A percentile compares a stretch with the other conserved stretches of the same genome.
Evolutionary conservation across 78 protist species (phyloP).

Genomic region (Blattamonas nauphoetae): DNA sequence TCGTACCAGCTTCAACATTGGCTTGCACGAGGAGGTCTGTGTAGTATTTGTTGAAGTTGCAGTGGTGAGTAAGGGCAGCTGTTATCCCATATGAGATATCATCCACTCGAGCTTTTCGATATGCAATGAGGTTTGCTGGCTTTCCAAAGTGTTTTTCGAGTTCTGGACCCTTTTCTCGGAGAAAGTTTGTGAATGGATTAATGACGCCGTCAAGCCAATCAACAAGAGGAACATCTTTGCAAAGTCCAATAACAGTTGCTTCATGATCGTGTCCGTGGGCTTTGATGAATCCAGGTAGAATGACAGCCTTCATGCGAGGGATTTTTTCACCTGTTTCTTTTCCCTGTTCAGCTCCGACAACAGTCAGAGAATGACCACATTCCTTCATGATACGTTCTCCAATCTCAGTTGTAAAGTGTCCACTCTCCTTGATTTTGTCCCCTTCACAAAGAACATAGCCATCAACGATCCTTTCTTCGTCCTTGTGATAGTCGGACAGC

Average conservation of each 20-base stretch:
- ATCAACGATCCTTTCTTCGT: slow-evolving; percentile 1
- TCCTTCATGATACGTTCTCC: neutral
- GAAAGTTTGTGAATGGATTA: slow-evolving; percentile 23
- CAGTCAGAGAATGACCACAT: neutral
- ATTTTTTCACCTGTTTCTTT: neutral
- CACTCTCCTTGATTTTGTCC: neutral
- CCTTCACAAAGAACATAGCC: slow-evolving; percentile 17
- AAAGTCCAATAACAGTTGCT: slow-evolving; percentile 21
- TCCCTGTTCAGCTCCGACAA: slow-evolving; percentile 8
- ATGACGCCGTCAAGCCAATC: slow-evolving; percentile 26
- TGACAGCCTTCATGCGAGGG: neutral
- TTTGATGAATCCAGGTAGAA: slow-evolving; percentile 28
- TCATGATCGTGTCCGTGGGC: slow-evolving; percentile 38
- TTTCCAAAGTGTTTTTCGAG: slow-evolving; percentile 1
- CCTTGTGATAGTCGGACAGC: neutral
- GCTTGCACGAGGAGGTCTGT: slow-evolving; percentile 13
- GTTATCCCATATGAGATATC: slow-evolving; percentile 26
- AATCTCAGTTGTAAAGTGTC: slow-evolving; percentile 14
- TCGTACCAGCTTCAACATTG: slow-evolving; percentile 26
- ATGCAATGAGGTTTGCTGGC: slow-evolving; percentile 19
- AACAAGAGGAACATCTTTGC: slow-evolving; percentile 25
- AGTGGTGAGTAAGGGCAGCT: slow-evolving; percentile 10
- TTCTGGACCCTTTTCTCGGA: neutral
- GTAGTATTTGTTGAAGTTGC: slow-evolving; percentile 27
- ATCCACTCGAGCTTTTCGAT: slow-evolving; percentile 27